phyloP scores from a whole-genome alignment of 202 grass and related monocot genomes.

The Saccharum hybrid region DNA sequence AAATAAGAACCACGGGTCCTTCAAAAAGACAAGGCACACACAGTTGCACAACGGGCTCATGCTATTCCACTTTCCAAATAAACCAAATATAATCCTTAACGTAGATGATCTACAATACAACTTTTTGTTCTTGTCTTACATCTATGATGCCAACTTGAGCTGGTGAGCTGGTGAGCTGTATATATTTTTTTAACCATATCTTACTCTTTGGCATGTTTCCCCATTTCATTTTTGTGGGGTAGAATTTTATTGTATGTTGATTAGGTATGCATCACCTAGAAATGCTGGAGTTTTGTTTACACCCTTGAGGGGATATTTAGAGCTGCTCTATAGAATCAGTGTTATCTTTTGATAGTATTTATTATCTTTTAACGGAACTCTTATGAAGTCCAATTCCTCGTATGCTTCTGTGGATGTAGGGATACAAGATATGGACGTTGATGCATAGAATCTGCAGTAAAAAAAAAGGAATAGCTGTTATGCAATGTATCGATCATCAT shows the following conservation, averaged over 20 bases:
- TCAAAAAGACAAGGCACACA: background rate
- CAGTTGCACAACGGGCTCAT: background rate
- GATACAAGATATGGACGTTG: constrained; percentile 66
- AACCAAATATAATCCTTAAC: background rate
- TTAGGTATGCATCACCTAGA: background rate
- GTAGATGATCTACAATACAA: background rate
- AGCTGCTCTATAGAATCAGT: background rate
- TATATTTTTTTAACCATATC: background rate
- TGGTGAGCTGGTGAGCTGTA: background rate
- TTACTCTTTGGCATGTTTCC: constrained; percentile 10
- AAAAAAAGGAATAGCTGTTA: constrained; percentile 28
- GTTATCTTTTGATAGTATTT: constrained; percentile 3
- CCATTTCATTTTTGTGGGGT: background rate
- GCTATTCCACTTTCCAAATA: background rate
- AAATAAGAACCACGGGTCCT: background rate
- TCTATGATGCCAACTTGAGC: constrained; percentile 33
- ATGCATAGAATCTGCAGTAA: constrained; percentile 37
- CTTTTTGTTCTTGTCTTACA: background rate
- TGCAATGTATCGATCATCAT: constrained; percentile 36
- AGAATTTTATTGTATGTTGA: constrained; percentile 8
- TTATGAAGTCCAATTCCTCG: background rate
- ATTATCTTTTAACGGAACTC: background rate
- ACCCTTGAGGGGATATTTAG: constrained; percentile 1
- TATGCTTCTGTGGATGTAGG: constrained; percentile 39
- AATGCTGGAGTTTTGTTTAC: constrained; percentile 14